Base-by-base conservation (phyloP, 495 filamentous ascomycete species). In the Rusavskia elegans region DNA sequence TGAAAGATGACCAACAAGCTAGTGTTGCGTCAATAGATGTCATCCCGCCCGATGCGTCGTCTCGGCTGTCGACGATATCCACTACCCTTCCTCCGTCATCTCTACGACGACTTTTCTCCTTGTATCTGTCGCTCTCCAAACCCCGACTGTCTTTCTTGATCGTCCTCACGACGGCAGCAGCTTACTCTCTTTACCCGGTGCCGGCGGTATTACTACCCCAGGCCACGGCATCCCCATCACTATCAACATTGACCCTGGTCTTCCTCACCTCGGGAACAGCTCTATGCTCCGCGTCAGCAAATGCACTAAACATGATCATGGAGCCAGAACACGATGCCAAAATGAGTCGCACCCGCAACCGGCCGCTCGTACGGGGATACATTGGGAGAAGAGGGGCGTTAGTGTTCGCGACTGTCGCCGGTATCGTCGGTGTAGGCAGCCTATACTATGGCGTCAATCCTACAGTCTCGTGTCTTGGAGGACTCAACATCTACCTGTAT, bases 301-400 rank as follows among this genome's bases (percentile, higher is more conserved):
- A 97, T 59, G 82, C 92, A 0, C 71, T 97, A 48, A 98, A 98
- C 71, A 98, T 98, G 92, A 81, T 93, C 57, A 81, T 94, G 60
- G 92, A 98, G 67, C 89, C 83, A 14, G 74, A 78, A 56, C 85
- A 88, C 67, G 92, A 98, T 67, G 87, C 84, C 23, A 81, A 83
- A 57, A 98, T 98, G 92, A 81, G 74, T 19, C 83, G 92, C 9
- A 98, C 92, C 9, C 78, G 85, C 35, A 92, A 95, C 55, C 73
- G 92, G 20, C 92, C 92, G 0, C 71, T 98, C 0, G 92, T 96
- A 10, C 80, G 92, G 4, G 80, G 83, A 2, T 77, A 97, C 2
- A 73, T 98, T 36, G 80, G 78, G 38, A 74, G 73, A n/a, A 75
- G 77, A 13, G 81, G 73, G n/a, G 92, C 92, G 11, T 63, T 89